Base-by-base conservation (phyloP, 805 yeast species). In the Torulaspora franciscae region DNA sequence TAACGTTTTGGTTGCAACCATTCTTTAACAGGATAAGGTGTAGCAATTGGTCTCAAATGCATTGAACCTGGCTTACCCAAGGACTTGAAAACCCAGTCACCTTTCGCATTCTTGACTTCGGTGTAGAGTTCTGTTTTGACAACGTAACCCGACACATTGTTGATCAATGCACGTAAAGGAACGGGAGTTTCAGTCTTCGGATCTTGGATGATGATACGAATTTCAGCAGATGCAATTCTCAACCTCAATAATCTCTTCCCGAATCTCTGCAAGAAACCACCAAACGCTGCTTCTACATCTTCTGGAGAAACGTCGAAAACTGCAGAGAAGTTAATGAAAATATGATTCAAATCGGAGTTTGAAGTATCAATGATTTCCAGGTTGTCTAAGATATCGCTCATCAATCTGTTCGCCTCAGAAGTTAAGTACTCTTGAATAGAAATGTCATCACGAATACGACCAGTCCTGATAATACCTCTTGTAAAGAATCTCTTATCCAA, bases 1-100 rank as follows among this genome's bases (percentile, higher is more conserved):
- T 95, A 95, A 72, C 99, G 88, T 71, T 93, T 93, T 59, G 98
- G 97, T 74, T 93, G 99, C 61, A 93, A 77, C 73, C 95, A 90
- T 71, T 93, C 99, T 75, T 93, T 93, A 26, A 95, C 95, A 47
- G 98, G 95, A 65, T 93, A 95, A 40, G 97, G 96, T 42, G 97
- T 87, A 38, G 90, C 83, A 61, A 93, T 89, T 35, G 96, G 85
- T 70, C 98, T 83, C 73, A 93, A 75, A 64, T 93, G 99, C 99
- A 93, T 93, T 19, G 93, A 78, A 29, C 99, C 99, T 42, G 98
- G 95, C 54, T 82, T 76, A 47, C 96, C 96, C 64, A 93, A 77
- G 3, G 96, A 87, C 70, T 88, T 90, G 83, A 91, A 93, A 25
- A 93, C 86, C 97, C 97, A 90, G 61, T 90, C 96, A 52, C 96